Percentiles rank a stretch among this genome's conserved stretches.
phyloP scores from a whole-genome alignment of 73 alveolate genomes.

The Stentor coeruleus region DNA sequence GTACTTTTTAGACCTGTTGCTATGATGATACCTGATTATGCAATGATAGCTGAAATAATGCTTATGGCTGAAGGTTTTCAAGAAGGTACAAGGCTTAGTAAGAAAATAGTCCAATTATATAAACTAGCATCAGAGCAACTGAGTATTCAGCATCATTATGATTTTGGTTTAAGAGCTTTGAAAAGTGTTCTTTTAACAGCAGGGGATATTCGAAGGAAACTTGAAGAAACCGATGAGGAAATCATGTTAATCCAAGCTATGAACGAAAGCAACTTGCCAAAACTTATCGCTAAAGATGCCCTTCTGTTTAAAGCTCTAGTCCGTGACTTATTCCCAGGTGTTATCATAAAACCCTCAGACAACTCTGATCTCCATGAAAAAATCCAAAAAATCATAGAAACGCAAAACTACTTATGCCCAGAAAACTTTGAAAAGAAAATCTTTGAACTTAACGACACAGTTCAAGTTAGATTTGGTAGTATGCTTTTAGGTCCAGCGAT shows the following conservation, averaged over 20 bases:
- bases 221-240: constrained; percentile 90
- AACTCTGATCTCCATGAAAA: constrained; percentile 57
- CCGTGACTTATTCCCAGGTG: constrained; percentile 84
- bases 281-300: constrained; percentile 77
- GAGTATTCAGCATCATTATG: constrained; percentile 96
- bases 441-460: constrained; percentile 87
- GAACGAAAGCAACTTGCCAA: constrained; percentile 99
- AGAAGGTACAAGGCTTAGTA: constrained; percentile 82
- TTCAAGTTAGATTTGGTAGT: constrained; percentile 96
- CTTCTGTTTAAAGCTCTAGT: constrained; percentile 75
- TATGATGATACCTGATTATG: constrained; percentile 99
- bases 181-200: constrained; percentile 95
- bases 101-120: constrained; percentile 96
- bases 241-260: constrained; percentile 97
- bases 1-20: constrained; percentile 98
- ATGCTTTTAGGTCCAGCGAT: constrained; percentile 27
- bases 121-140: constrained; percentile 96
- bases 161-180: constrained; percentile 97
- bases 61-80: constrained; percentile 95
- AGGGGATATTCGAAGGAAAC: constrained; percentile 54
- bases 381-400: constrained; percentile 46
- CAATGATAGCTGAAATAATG: constrained; percentile 96
- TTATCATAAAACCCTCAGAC: constrained; percentile 61
- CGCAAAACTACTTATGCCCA: constrained; percentile 60
- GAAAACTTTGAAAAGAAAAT: constrained; percentile 78